Percentiles rank a stretch among this genome's conserved stretches.
Evolutionary conservation across 2,329 filamentous ascomycete species (phyloP).

Genomic region (Ophiognomonia clavigignenti-juglandacearum): DNA sequence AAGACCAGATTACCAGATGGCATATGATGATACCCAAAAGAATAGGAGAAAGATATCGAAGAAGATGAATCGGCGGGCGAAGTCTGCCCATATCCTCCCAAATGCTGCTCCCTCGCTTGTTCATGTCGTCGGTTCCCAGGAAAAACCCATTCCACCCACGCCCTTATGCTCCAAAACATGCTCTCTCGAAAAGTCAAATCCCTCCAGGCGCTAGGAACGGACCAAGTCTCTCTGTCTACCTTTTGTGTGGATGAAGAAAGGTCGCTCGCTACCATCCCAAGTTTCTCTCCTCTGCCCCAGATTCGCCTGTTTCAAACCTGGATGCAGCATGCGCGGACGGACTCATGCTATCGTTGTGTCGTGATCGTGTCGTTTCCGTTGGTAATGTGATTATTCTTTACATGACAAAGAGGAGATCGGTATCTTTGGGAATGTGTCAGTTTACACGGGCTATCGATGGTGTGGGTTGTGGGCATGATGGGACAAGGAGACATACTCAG

Average conservation of each 20-base stretch:
- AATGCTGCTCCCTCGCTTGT: neutral
- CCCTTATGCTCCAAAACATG: neutral
- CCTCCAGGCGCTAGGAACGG: no score
- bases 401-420: constrained; percentile 60
- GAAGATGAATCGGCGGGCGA: neutral
- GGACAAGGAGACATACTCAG: constrained; percentile 80
- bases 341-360: neutral
- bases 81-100: neutral
- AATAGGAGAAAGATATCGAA: neutral
- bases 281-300: no score
- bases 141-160: neutral
- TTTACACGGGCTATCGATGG: no score
- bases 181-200: neutral
- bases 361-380: constrained; percentile 30
- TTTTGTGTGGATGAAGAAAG: no score
- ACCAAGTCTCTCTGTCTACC: no score
- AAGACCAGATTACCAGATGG: no score
- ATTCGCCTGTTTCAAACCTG: no score
- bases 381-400: constrained; percentile 26
- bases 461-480: no score
- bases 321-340: no score
- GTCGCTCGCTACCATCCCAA: no score
- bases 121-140: neutral
- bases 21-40: neutral
- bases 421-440: no score